These are phyloP conservation scores for Leavenworthia alabamica DNA, from an alignment of 345 rosid species.

Conservation along the genomic window DNA sequence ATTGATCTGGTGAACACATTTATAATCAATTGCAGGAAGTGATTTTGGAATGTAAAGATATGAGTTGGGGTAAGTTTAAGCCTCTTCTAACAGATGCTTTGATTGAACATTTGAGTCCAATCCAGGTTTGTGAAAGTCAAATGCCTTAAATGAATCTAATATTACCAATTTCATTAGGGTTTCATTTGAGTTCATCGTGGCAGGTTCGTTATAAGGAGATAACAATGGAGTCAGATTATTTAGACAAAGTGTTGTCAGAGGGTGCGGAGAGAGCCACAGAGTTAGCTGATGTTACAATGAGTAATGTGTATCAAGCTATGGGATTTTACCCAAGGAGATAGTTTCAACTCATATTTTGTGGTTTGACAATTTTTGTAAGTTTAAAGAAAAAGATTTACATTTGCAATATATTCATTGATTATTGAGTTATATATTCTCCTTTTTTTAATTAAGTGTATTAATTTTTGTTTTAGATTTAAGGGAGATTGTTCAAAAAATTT, in stretches of 20 bases:
- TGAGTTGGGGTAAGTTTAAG: constrained; percentile 85
- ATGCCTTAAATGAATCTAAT: too few relatives aligned
- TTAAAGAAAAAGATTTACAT: background rate
- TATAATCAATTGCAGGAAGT: constrained; percentile 53
- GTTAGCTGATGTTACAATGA: constrained; percentile 55
- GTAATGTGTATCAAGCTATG: constrained; percentile 68
- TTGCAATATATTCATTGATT: background rate
- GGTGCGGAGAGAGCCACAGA: constrained; percentile 60
- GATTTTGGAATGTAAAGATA: constrained; percentile 57
- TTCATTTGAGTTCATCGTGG: too few relatives aligned
- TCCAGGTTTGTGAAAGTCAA: constrained; percentile 54
- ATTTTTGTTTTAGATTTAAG: too few relatives aligned
- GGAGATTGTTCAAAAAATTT: too few relatives aligned
- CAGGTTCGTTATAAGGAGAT: constrained; percentile 69
- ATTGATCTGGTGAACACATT: background rate
- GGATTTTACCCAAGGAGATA: constrained; percentile 42
- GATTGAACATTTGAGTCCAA: constrained; percentile 79
- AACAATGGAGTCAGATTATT: constrained; percentile 53
- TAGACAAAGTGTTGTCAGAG: constrained; percentile 53
- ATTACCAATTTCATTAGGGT: too few relatives aligned
- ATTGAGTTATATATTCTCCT: background rate
- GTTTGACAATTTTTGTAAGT: too few relatives aligned
- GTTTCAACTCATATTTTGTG: too few relatives aligned
- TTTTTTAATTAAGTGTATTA: too few relatives aligned
- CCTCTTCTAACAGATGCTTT: constrained; percentile 60